A percentile compares a stretch with the other conserved stretches of the same genome.
Conservation (phyloP, 371 early-diverging fungal species). For the Nematocida ausubeli region DNA sequence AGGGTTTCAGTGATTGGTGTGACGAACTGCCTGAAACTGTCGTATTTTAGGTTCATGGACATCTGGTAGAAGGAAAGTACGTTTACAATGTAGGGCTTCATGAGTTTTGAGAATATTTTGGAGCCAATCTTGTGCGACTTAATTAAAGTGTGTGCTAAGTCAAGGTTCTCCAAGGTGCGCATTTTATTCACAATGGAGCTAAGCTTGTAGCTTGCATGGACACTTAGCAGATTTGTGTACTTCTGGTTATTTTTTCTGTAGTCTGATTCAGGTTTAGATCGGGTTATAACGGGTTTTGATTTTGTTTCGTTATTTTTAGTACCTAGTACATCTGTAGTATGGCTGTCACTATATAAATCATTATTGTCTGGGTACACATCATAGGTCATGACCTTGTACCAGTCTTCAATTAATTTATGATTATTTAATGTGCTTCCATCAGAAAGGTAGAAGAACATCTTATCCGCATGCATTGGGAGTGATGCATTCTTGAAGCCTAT, state of each 20-base stretch:
- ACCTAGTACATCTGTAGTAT: background rate
- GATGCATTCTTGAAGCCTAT: background rate
- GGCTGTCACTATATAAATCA: no score
- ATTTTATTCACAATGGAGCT: background rate
- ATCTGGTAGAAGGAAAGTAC: background rate
- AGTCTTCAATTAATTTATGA: background rate
- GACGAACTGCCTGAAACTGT: background rate
- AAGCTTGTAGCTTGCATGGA: background rate
- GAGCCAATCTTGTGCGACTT: background rate
- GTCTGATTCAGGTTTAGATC: background rate
- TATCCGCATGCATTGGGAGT: background rate
- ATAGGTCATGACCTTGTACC: no score
- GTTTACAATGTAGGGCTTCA: background rate
- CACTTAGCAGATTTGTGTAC: background rate
- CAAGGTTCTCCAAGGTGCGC: background rate
- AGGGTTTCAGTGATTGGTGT: background rate
- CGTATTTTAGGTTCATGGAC: background rate
- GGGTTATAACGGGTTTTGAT: background rate
- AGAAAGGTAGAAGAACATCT: background rate
- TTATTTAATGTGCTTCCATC: no score
- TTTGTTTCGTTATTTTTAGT: no score
- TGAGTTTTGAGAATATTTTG: background rate
- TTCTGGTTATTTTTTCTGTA: background rate
- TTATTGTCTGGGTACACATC: no score
- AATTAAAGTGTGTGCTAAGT: background rate